Base-by-base conservation (phyloP, 352 stramenopile species). In the Globisporangium megalacanthum region DNA sequence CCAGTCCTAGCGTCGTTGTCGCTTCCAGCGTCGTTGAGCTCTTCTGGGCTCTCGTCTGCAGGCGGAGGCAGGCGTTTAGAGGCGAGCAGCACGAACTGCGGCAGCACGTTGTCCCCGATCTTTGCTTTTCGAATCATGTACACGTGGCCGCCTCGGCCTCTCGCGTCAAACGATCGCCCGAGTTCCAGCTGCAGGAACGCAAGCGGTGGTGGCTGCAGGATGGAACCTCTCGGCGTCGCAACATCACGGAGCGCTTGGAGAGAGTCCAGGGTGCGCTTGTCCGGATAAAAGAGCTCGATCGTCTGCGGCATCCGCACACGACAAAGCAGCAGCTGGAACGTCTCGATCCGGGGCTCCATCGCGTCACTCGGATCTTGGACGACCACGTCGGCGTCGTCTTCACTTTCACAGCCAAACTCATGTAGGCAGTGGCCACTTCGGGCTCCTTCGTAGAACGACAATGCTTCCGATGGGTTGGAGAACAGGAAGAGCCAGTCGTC, bases 141-240 rank as follows among this genome's bases (percentile, higher is more conserved):
- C 14, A 77, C 60, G 44, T 75, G 60, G 6, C 72, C 56, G 11
- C 46, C 7, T 9, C 46, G 19, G 14, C 52, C 47, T 19, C n/a
- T 31, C 42, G 49, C 41, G 7, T 47, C 36, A 11, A 11, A 13
- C n/a, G 35, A 31, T 31, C 35, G 47, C 1, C 54, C 62, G 8
- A 75, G 56, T 14, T 75, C 56, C 13, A 79, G 39, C 15, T 77
- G 69, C 47, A 79, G 53, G 42, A 81, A 81, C 10, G 67, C 54
- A 13, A 54, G 58, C 15, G 69, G 67, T 15, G 70, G 62, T 1
- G 70, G 69, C 22, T 56, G 62, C 1, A 79, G 54, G 0, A 69
- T 25, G 0, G 62, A 60, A 14, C 62, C 66, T 46, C 58, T 54
- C n/a, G 67, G 65, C 45, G 57, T 48, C 1, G 35, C 56, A 19